A percentile compares a stretch with the other conserved stretches of the same genome.
Conservation (phyloP, 1,284 basidiomycete species). For the Leccinum pallidistipes region DNA sequence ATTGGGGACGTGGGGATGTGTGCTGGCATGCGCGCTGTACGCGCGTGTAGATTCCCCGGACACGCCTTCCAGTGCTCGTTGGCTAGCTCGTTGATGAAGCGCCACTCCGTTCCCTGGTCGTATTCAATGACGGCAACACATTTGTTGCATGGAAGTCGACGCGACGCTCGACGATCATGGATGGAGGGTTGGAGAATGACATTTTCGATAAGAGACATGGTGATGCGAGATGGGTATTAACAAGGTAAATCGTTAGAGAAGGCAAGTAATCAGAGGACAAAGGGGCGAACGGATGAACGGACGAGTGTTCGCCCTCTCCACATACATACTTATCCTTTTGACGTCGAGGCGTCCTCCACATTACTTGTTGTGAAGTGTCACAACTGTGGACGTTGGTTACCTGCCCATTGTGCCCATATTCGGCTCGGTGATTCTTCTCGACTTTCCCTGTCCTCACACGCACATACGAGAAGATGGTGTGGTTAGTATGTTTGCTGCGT, state of each 20-base stretch:
- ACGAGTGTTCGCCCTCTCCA: constrained; percentile 3
- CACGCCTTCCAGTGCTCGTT: constrained; percentile 32
- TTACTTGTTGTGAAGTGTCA: constrained; percentile 38
- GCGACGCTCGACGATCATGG: constrained; percentile 15
- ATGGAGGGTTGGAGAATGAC: constrained; percentile 4
- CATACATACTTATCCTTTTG: constrained; percentile 23
- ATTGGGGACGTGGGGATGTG: constrained; percentile 12
- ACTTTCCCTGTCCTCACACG: constrained; percentile 2
- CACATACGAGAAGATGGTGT: constrained; percentile 20
- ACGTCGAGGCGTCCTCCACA: constrained; percentile 21
- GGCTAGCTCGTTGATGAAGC: constrained; percentile 28
- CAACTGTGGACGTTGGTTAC: constrained; percentile 21
- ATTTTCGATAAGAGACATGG: constrained; percentile 22
- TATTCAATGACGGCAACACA: constrained; percentile 29
- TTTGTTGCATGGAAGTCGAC: constrained; percentile 28
- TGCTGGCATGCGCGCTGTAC: constrained; percentile 10
- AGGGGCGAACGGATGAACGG: constrained; percentile 3
- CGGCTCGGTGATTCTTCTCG: constrained; percentile 21
- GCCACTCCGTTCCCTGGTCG: constrained; percentile 27
- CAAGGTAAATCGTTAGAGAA: constrained; percentile 15
- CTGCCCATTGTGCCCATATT: constrained; percentile 24
- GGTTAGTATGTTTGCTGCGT: constrained; percentile 26
- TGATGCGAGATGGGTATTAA: constrained; percentile 4
- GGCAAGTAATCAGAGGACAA: not conserved
- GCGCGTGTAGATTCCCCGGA: constrained; percentile 23